phyloP scores from a whole-genome alignment of 108 stramenopile genomes.

The Fragilariopsis cylindrus region DNA sequence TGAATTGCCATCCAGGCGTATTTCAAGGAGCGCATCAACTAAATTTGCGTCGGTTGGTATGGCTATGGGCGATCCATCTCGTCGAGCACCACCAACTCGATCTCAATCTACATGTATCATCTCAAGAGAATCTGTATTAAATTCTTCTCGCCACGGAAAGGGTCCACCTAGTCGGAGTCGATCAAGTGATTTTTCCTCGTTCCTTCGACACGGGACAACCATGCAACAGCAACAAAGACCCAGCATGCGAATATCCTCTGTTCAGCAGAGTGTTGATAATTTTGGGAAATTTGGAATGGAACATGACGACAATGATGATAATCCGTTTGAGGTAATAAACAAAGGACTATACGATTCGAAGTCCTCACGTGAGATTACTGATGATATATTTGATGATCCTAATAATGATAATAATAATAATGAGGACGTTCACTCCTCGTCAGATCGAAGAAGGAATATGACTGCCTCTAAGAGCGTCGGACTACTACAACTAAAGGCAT shows the following conservation, averaged over 20 bases:
- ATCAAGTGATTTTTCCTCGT: not conserved
- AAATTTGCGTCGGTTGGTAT: not conserved
- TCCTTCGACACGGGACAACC: not conserved
- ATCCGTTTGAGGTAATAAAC: slow-evolving; percentile 9
- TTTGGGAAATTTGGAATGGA: not conserved
- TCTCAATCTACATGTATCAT: not conserved
- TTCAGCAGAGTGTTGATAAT: too few species aligned
- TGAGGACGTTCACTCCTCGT: not conserved
- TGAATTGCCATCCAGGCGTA: too few species aligned
- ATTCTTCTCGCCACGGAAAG: not conserved
- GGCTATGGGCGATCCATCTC: slow-evolving; percentile 10
- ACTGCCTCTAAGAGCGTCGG: not conserved
- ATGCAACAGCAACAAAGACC: too few species aligned
- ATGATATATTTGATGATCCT: too few species aligned
- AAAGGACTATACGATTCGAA: not conserved
- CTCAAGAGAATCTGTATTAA: not conserved
- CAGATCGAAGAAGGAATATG: not conserved
- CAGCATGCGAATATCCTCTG: too few species aligned
- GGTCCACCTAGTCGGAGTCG: not conserved
- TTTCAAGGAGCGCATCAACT: too few species aligned
- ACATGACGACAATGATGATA: not conserved
- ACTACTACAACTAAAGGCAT: not conserved
- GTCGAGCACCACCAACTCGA: slow-evolving; percentile 10
- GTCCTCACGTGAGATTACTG: not conserved
- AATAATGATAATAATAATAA: not conserved